phyloP scores from a whole-genome alignment of 495 filamentous ascomycete species.

The Penicillium fimorum region DNA sequence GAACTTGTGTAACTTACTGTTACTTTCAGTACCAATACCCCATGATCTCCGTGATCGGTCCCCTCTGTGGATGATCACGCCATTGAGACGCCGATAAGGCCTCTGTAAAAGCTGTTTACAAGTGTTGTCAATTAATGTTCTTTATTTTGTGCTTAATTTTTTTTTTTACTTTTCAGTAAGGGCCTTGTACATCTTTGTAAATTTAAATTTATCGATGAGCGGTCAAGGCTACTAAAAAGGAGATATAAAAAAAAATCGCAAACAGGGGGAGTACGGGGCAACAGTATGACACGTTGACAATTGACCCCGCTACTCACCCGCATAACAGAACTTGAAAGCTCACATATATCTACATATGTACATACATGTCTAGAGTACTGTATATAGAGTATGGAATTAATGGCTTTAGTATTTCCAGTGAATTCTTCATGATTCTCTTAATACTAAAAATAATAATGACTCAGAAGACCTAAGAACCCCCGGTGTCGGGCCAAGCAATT shows the following conservation, averaged over 20 bases:
- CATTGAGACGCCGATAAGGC: slow-evolving; percentile 8
- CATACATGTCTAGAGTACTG: no score
- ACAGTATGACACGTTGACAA: slow-evolving; percentile 6
- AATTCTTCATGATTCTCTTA: neutral
- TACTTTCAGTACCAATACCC: slow-evolving; percentile 7
- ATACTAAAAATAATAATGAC: neutral
- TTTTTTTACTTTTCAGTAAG: neutral
- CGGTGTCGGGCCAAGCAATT: slow-evolving; percentile 12
- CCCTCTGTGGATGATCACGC: slow-evolving; percentile 4
- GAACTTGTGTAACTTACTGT: slow-evolving; percentile 6
- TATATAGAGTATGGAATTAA: no score
- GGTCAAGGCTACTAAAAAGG: neutral
- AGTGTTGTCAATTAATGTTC: neutral
- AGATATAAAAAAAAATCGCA: no score
- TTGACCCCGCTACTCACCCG: slow-evolving; percentile 4
- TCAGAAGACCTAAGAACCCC: neutral
- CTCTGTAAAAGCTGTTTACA: neutral
- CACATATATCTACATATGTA: no score
- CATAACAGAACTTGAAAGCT: neutral
- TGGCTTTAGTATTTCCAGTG: neutral
- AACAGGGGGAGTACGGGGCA: neutral
- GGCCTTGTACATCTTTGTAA: neutral
- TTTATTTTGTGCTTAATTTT: neutral
- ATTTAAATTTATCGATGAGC: neutral
- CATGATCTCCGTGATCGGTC: slow-evolving; percentile 13